Evolutionary conservation across 192 early-diverging fungal species (phyloP).

Genomic region (Backusella sp.): DNA sequence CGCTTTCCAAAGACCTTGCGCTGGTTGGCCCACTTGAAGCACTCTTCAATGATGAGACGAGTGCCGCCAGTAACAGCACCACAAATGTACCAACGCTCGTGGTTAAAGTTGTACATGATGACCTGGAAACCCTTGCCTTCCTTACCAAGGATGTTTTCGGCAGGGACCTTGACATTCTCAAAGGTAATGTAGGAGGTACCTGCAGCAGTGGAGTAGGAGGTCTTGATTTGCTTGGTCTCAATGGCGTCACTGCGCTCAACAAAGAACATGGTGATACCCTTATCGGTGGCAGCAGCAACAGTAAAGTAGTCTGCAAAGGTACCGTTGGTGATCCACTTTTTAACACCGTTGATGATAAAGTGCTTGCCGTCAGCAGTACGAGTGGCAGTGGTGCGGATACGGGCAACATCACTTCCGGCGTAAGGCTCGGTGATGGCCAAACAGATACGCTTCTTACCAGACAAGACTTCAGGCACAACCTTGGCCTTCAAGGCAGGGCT

Average conservation of each 20-base stretch:
- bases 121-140: conserved; percentile 68
- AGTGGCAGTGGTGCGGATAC: conserved; percentile 65
- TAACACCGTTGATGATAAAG: conserved; percentile 77
- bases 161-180: conserved; percentile 74
- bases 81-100: conserved; percentile 64
- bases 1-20: conserved; percentile 71
- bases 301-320: conserved; percentile 49
- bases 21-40: conserved; percentile 72
- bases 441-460: conserved; percentile 77
- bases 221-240: conserved; percentile 64
- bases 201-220: conserved; percentile 62
- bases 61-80: conserved; percentile 38
- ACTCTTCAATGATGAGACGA: conserved; percentile 55
- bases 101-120: conserved; percentile 76
- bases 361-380: conserved; percentile 62
- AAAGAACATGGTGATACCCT: conserved; percentile 67
- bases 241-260: conserved; percentile 61
- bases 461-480: conserved; percentile 63
- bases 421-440: conserved; percentile 81
- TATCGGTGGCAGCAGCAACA: conserved; percentile 32
- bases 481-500: conserved; percentile 64
- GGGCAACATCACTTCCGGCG: conserved; percentile 74
- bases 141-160: conserved; percentile 67
- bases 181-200: conserved; percentile 69
- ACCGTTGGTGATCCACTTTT: conserved; percentile 85